Evolutionary conservation across 257 asterid species (phyloP).

Genomic region (Leonotis leonurus): DNA sequence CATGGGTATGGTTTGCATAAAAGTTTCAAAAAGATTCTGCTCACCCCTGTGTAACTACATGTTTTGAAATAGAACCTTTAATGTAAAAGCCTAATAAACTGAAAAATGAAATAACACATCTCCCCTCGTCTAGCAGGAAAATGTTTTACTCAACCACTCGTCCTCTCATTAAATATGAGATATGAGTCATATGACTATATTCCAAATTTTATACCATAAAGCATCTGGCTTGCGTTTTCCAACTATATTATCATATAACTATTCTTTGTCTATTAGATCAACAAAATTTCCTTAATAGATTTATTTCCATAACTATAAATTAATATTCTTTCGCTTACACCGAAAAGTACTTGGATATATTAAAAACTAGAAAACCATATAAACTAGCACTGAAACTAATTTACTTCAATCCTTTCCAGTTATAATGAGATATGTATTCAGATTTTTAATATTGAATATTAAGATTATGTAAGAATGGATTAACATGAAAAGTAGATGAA

Average conservation of each 20-base stretch:
- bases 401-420: conserved; percentile 5
- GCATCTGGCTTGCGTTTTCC: not conserved
- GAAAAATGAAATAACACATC: not conserved
- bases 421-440: not conserved
- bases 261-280: no score
- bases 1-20: not conserved
- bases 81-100: not conserved
- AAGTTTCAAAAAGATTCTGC: not conserved
- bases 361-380: not conserved
- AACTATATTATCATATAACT: no score
- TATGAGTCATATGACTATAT: no score
- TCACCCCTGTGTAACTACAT: not conserved
- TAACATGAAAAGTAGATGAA: conserved; percentile 9
- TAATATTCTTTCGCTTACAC: not conserved
- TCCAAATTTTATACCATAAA: not conserved
- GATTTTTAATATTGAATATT: not conserved
- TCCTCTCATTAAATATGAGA: no score
- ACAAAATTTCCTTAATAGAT: no score
- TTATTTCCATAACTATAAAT: not conserved
- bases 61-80: not conserved
- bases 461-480: not conserved
- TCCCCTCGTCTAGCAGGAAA: no score
- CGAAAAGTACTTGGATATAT: not conserved
- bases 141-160: no score
- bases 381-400: conserved; percentile 9